Conservation (phyloP, 1,284 basidiomycete species). For the Polyporus tsugae region DNA sequence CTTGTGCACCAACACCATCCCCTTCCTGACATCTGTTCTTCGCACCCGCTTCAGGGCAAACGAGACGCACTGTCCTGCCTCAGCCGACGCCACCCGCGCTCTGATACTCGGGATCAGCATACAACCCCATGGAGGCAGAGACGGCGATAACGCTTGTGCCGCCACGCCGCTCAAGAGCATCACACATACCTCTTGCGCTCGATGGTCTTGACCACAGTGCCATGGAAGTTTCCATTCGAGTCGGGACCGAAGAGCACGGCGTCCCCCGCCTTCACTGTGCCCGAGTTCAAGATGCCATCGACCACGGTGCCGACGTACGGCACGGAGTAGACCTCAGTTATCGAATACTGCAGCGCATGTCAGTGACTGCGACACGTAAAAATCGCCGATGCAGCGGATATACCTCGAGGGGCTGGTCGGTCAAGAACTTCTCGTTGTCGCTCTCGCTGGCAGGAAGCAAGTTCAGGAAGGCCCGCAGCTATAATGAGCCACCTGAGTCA, state of each 20-base stretch:
- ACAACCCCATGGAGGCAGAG: background rate
- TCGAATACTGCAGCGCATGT: constrained; percentile 65
- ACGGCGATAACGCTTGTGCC: background rate
- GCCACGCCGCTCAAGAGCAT: background rate
- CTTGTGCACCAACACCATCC: constrained; percentile 91
- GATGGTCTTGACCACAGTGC: constrained; percentile 89
- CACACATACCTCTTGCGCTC: constrained; percentile 84
- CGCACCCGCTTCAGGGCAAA: constrained; percentile 93
- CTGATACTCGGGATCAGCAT: constrained; percentile 46
- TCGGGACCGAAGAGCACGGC: constrained; percentile 91
- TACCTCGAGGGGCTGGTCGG: constrained; percentile 91
- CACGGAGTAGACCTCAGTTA: constrained; percentile 84
- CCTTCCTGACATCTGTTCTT: constrained; percentile 87
- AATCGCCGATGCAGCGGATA: background rate
- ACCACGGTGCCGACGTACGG: constrained; percentile 97
- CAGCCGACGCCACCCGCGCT: constrained; percentile 84
- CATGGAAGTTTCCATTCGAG: constrained; percentile 88
- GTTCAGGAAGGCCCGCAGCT: constrained; percentile 88
- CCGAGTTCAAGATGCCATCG: constrained; percentile 88
- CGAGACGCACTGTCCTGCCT: constrained; percentile 95
- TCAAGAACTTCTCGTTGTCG: constrained; percentile 81
- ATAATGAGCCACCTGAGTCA: constrained; percentile 6
- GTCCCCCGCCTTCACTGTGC: constrained; percentile 82
- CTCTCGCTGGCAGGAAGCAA: constrained; percentile 85
- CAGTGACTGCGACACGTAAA: constrained; percentile 4